Evolutionary conservation across 371 early-diverging fungal species (phyloP), one percentile per base, ranked within the genome.

Genomic region (Rhizopus microsporus): DNA sequence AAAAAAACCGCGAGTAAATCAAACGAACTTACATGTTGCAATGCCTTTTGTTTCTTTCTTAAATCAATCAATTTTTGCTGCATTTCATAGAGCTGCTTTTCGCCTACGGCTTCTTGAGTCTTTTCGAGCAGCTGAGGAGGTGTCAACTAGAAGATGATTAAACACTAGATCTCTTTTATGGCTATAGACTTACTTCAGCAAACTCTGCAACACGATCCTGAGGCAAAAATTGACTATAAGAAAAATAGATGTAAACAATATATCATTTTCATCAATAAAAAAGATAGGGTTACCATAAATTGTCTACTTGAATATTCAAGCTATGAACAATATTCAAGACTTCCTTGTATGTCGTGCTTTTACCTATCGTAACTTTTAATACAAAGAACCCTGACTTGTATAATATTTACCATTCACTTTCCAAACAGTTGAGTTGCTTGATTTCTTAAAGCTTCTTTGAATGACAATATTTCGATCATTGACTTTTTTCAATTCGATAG

Each of bases 201-300:
- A 98, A 97, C 62, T 93, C 95, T 10, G 88, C 82, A 1, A 98
- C 97, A 57, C 87, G 82, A 72, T 98, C 98, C 71, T 98, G 98
- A 16, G 98, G 97, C 50, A 98, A 76, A 57, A 97, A 97, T 72
- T 97, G 97, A 68, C 93, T 93, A 60, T 5, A 6, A 55, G 13
- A 6, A 44, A 57, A 5, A 29, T n/a, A 51, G 9, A 47, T 7
- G 13, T 15, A 48, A n/a, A 2, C 23, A 23, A 23, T 23, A 23
- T 23, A 23, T 23, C 33, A 33, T 12, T 38, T 31, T 1, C 23
- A 7, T 16, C 2, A 30, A 42, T 5, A n/a, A 39, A 16, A 5
- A n/a, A 1, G 32, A 23, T 2, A 1, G 16, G 17, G 15, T 67
- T 94, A 95, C 85, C 98, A 98, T 42, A 98, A 76, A 63, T 96